Base-by-base conservation (phyloP, 805 yeast genomes). In the Saturnispora besseyi region DNA sequence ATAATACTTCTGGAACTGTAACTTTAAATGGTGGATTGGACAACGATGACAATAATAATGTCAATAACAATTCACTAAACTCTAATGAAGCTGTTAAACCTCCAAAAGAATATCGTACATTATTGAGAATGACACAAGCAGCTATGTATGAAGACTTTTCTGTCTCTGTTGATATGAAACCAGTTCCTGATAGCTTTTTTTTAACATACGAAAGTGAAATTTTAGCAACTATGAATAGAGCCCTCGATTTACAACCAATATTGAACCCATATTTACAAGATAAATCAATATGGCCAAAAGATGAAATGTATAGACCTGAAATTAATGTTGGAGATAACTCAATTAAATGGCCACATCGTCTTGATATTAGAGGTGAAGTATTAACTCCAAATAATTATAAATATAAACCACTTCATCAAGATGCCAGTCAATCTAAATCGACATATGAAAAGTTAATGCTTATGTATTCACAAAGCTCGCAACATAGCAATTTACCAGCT, bases 401-500 rank as follows among this genome's bases (percentile, higher is more conserved):
- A 54, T 59, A 65, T 59, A 45, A 51, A 63, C 67, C 59, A 48
- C 73, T 82, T 42, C 88, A 82, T 57, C 89, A 82, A 60, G 88
- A 84, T 55, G 62, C 72, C 26, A 78, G 81, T 36, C 96, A 88
- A 62, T 85, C 85, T 57, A 78, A 82, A 50, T 80, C 90, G 1
- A 95, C 88, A 55, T 88, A 86, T 68, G 98, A 93, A 65, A 95
- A 87, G 61, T 72, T 89, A 62, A 91, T 91, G 98, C 71, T 82
- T 30, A 73, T 80, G 9, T 69, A 82, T 74, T 75, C 74, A 55
- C 84, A 81, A 64, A 38, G 69, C 61, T 50, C 66, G 64, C 48
- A 65, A 59, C 56, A 73, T 69, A 56, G 59, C 42, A 56, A 56
- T 44, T 21, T 54, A 12, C 49, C 68, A 72, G 65, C 74, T 1